These are phyloP conservation scores for Melaleuca quinquenervia DNA, from an alignment of 345 rosid species.

Conservation along the genomic window DNA sequence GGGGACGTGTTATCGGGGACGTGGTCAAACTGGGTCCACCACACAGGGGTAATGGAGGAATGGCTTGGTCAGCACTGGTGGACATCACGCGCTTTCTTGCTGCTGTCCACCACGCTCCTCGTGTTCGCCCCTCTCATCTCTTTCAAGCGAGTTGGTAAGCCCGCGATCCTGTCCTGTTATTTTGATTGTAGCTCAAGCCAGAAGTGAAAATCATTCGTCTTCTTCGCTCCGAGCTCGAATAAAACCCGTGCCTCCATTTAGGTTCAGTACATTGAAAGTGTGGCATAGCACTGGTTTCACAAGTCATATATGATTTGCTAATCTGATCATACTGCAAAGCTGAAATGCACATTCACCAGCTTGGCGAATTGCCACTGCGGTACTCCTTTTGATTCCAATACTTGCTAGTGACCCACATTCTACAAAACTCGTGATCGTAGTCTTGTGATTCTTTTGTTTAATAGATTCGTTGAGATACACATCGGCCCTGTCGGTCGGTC, in stretches of 20 bases:
- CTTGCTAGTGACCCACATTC: not conserved
- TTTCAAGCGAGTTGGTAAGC: conserved; percentile 49
- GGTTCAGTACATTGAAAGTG: not conserved
- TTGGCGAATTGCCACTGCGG: not conserved
- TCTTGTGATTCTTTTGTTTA: not conserved
- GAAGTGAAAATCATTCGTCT: not conserved
- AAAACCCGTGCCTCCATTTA: not conserved
- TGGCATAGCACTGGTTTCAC: not conserved
- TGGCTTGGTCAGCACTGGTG: conserved; percentile 55
- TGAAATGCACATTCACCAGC: not conserved
- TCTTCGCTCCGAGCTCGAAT: not conserved
- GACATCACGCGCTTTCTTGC: conserved; percentile 36
- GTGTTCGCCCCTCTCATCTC: conserved; percentile 55
- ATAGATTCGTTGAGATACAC: conserved; percentile 61
- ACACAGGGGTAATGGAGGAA: conserved; percentile 42
- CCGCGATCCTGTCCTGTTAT: not conserved
- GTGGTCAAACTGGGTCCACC: conserved; percentile 27
- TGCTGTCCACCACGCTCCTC: conserved; percentile 34
- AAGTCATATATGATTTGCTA: not conserved
- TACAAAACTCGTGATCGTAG: not conserved
- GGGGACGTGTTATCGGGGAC: conserved; percentile 63
- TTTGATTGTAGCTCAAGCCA: not conserved
- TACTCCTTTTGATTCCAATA: not conserved
- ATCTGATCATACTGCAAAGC: not conserved
- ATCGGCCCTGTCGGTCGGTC: conserved; percentile 49